phyloP scores from a whole-genome alignment of 805 yeast genomes.

The Schwanniomyces polymorphus region DNA sequence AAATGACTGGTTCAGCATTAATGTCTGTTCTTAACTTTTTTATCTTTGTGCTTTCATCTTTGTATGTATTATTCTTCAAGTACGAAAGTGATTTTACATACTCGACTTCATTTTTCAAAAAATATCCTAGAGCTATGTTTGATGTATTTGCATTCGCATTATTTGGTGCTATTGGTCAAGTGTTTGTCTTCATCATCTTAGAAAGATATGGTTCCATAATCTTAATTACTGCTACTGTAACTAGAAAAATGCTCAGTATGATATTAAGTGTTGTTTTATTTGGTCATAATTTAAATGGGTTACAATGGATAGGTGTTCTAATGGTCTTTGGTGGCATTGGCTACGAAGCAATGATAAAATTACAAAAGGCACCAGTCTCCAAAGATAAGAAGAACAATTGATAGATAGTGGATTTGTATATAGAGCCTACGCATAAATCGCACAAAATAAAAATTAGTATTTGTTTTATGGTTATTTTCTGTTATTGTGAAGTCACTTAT shows the following conservation, averaged over 20 bases:
- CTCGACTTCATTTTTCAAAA: constrained; percentile 46
- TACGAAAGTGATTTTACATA: constrained; percentile 47
- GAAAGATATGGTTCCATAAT: constrained; percentile 83
- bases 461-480: background rate
- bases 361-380: constrained; percentile 2
- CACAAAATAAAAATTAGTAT: background rate
- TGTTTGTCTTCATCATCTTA: constrained; percentile 85
- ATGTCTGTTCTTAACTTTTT: constrained; percentile 68
- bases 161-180: constrained; percentile 90
- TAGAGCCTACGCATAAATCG: background rate
- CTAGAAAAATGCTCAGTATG: constrained; percentile 96
- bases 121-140: constrained; percentile 52
- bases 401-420: constrained; percentile 3
- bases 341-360: constrained; percentile 60
- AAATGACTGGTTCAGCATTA: constrained; percentile 79
- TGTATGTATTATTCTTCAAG: constrained; percentile 47
- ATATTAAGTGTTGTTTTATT: constrained; percentile 80
- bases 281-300: constrained; percentile 64
- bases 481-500: background rate
- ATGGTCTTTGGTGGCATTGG: constrained; percentile 86
- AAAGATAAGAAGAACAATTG: constrained; percentile 3
- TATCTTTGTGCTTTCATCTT: constrained; percentile 45
- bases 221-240: constrained; percentile 90
- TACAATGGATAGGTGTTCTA: constrained; percentile 78
- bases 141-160: constrained; percentile 69